Evolutionary conservation across 2,329 filamentous ascomycete species (phyloP), one percentile per base, ranked within the genome.

Genomic region (Capronia americana): DNA sequence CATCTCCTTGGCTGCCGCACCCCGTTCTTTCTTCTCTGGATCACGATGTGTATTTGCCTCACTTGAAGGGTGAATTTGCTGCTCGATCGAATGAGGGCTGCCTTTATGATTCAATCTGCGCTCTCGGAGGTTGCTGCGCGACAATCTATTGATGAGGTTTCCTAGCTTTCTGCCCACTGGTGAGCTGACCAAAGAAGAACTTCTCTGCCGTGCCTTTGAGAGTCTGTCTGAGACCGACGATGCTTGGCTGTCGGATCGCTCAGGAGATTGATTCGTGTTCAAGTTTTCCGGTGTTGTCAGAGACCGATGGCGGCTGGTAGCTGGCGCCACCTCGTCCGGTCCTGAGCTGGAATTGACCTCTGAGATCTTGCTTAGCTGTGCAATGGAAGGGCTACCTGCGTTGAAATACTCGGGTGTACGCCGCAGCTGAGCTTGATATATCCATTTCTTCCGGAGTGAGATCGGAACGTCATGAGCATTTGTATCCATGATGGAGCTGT

Each of bases 401-500:
- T 46, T 54, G 12, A 4, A 26, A 24, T 62, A 20, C 34, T 66
- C 60, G 20, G 24, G 8, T 41, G 32, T 56, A 8, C 58, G 59
- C 23, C 65, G 57, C 26, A 38, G 41, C 20, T 56, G 54, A 26
- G 62, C 66, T 44, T 64, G 61, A 32, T 71, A 57, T n/a, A 72
- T 69, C 72, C 72, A 74, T 67, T 68, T 73, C 53, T 68, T 59
- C 32, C 69, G 69, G 14, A 74, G 66, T 3, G 63, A 63, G 51
- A 61, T 58, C n/a, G 71, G 67, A 7, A 67, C 66, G 8, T 71
- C 66, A 34, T 69, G 66, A 20, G 71, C 70, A 46, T 70, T 65
- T 2, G 69, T 64, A 56, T 70, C 70, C 30, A 73, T 57, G 54
- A 74, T 71, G 3, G 72, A 73, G 58, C 66, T 72, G 58, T 72